A percentile compares a stretch with the other conserved stretches of the same genome.
Conservation (phyloP, 257 asterid genomes). For the Jaltomata sinuosa region DNA sequence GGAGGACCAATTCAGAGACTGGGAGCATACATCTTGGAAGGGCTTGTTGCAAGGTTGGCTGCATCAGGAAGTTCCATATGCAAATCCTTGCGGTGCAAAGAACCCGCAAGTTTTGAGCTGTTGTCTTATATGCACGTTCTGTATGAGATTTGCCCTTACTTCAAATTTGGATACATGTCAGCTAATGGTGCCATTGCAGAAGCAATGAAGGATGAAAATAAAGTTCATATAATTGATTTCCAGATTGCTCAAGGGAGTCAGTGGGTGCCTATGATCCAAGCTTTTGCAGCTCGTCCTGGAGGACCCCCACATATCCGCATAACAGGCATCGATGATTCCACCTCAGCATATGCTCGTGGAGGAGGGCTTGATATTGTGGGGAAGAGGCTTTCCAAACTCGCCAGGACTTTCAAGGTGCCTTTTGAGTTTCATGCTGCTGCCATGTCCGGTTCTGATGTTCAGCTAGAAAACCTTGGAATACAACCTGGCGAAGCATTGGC, state of each 20-base stretch:
- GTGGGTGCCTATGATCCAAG: slow-evolving; percentile 77
- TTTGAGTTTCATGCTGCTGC: slow-evolving; percentile 51
- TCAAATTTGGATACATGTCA: slow-evolving; percentile 86
- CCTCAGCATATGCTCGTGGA: slow-evolving; percentile 70
- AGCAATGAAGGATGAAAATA: slow-evolving; percentile 64
- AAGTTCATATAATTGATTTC: slow-evolving; percentile 75
- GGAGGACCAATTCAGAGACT: slow-evolving; percentile 85
- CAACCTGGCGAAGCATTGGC: slow-evolving; percentile 60
- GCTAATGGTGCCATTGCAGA: slow-evolving; percentile 93
- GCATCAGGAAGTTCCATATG: slow-evolving; percentile 64
- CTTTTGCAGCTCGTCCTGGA: slow-evolving; percentile 68
- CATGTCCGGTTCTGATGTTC: slow-evolving; percentile 30
- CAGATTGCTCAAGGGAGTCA: slow-evolving; percentile 85
- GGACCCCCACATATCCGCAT: slow-evolving; percentile 81
- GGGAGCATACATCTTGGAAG: slow-evolving; percentile 87
- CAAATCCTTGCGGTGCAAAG: slow-evolving; percentile 41
- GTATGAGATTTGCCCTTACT: slow-evolving; percentile 75
- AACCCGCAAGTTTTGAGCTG: slow-evolving; percentile 65
- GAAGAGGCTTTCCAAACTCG: slow-evolving; percentile 57
- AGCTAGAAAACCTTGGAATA: slow-evolving; percentile 27
- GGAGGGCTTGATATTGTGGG: slow-evolving; percentile 73
- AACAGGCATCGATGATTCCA: slow-evolving; percentile 65
- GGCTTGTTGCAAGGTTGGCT: slow-evolving; percentile 58
- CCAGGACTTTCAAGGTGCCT: slow-evolving; percentile 58
- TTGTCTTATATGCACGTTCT: slow-evolving; percentile 61